These are phyloP conservation scores for Ganoderma leucocontextum DNA, from an alignment of 1,284 basidiomycete species.

Conservation along the genomic window DNA sequence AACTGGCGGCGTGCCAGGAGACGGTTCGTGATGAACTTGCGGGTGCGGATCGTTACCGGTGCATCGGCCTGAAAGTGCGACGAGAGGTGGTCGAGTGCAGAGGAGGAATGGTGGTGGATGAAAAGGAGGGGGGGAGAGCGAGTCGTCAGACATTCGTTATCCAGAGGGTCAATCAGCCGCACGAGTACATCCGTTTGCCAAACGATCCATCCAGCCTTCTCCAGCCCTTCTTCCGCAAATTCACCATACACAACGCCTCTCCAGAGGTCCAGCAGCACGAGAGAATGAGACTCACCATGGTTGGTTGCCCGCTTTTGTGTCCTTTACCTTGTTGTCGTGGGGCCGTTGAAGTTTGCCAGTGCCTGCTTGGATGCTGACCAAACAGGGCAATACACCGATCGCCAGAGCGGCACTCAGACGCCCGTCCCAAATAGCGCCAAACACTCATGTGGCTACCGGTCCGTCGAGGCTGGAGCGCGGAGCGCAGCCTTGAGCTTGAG, in stretches of 20 bases:
- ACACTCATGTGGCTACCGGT: slow-evolving; percentile 24
- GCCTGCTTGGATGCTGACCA: slow-evolving; percentile 29
- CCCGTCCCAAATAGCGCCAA: slow-evolving; percentile 13
- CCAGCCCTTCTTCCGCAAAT: slow-evolving; percentile 29
- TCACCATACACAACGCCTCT: slow-evolving; percentile 22
- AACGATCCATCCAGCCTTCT: slow-evolving; percentile 45
- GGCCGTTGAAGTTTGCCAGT: slow-evolving; percentile 34
- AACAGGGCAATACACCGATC: slow-evolving; percentile 36
- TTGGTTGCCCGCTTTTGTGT: slow-evolving; percentile 42
- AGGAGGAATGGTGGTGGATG: background rate
- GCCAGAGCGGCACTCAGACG: slow-evolving; percentile 11
- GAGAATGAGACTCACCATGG: slow-evolving; percentile 43
- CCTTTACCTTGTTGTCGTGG: slow-evolving; percentile 43
- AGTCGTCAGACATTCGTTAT: slow-evolving; percentile 35
- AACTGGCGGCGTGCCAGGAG: slow-evolving; percentile 94
- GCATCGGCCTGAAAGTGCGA: slow-evolving; percentile 75
- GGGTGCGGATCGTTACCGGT: slow-evolving; percentile 96
- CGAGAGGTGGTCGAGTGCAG: background rate
- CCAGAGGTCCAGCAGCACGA: slow-evolving; percentile 33
- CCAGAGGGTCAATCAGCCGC: slow-evolving; percentile 29
- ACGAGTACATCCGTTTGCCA: slow-evolving; percentile 43
- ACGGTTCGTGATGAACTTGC: slow-evolving; percentile 99
- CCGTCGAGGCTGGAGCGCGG: slow-evolving; percentile 6
- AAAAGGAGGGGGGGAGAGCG: slow-evolving; percentile 22
- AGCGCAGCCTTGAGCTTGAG: no score